Base-by-base conservation (phyloP, 768 basidiomycete genomes). In the Arthromyces matolae region DNA sequence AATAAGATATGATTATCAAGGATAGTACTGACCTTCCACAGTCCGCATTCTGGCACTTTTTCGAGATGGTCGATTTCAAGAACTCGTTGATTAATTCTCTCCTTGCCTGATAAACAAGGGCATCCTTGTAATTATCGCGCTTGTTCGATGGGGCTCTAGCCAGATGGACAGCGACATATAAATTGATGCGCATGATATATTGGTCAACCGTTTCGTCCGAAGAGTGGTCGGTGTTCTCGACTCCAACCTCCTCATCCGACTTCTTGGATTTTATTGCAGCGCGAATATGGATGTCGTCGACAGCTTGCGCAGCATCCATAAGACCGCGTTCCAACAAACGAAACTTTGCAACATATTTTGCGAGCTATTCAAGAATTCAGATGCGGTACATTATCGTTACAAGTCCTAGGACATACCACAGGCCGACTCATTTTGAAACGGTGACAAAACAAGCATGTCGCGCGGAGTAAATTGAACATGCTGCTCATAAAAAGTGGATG, bases 401-500 rank as follows among this genome's bases (percentile, higher is more conserved):
- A n/a, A 23, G 38, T 18, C 35, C 28, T 20, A 23, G 10, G 28
- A 64, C 65, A 46, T 62, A 93, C 91, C 69, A 79, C 73, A n/a
- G 81, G 75, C 61, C 84, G 77, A 54, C 77, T 77, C 60, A 86
- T 67, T 70, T 93, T 93, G 69, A 97, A 96, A 54, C 74, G 78
- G 66, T 99, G 96, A 67, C 96, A 99, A 69, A 89, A 98, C 64
- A 95, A 69, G 71, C 96, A 99, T 12, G 83, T 83, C 29, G 86
- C 86, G 48, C 94, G 83, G 18, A 99, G 72, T 37, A 98, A 71
- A 54, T 86, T 86, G 64, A 84, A 94, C 75, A 88, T 84, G 59
- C 94, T 90, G 25, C 77, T 74, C 83, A 98, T 92, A 69, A 98
- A 99, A 31, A 99, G 71, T 0, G 96, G 96, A 61, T 99, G 95